These are phyloP conservation scores for Salvia miltiorrhiza DNA, from an alignment of 257 asterid species.

Conservation along the genomic window DNA sequence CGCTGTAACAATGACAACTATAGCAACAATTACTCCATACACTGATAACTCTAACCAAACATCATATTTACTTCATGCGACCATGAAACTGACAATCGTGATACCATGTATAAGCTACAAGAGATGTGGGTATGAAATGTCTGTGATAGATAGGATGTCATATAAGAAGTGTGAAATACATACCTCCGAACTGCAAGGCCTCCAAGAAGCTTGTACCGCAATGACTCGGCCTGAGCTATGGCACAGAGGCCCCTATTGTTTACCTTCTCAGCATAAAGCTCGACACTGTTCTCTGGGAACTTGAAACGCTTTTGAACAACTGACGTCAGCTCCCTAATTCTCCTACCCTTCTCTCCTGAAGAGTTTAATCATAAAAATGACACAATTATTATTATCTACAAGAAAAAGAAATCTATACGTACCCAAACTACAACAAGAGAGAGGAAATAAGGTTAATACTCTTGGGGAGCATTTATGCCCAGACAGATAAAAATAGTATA, in stretches of 20 bases:
- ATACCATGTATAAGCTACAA: not conserved
- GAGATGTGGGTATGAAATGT: not conserved
- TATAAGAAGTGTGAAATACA: not conserved
- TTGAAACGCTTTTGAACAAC: conserved; percentile 69
- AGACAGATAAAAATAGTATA: no score
- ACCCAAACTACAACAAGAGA: not conserved
- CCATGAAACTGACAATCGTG: not conserved
- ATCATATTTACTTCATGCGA: not conserved
- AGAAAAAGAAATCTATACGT: not conserved
- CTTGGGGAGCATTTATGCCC: no score
- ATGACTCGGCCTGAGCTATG: conserved; percentile 72
- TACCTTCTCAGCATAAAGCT: conserved; percentile 74
- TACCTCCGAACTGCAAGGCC: conserved; percentile 76
- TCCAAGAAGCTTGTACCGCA: conserved; percentile 71
- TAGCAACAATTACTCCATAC: not conserved
- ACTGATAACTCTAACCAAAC: not conserved
- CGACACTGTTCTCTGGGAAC: conserved; percentile 64
- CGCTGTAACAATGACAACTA: conserved; percentile 37
- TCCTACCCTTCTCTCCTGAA: conserved; percentile 71
- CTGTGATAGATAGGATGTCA: not conserved
- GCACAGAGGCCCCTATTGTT: conserved; percentile 72
- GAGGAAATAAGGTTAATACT: not conserved
- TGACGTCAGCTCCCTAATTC: conserved; percentile 65
- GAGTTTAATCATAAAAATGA: not conserved
- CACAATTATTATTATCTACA: not conserved